These are phyloP conservation scores for Amphirosellinia nigrospora DNA, from an alignment of 495 filamentous ascomycete species.

Conservation along the genomic window DNA sequence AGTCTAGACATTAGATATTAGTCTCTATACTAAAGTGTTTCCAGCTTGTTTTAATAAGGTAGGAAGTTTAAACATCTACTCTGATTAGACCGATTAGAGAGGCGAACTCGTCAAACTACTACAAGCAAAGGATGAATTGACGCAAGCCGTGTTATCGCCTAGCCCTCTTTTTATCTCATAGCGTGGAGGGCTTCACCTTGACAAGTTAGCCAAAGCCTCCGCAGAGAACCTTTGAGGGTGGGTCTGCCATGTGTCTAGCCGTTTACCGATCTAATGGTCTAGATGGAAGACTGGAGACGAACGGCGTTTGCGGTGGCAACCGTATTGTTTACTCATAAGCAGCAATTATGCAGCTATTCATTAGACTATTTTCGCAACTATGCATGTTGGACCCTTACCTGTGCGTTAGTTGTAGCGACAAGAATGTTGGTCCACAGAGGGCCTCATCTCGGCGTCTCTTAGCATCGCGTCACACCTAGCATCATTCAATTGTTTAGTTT, in stretches of 20 bases:
- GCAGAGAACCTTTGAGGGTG: neutral
- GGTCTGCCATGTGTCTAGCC: neutral
- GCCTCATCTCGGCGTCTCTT: neutral
- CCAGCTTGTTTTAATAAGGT: neutral
- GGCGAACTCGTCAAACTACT: neutral
- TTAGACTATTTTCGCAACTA: neutral
- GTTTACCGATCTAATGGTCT: neutral
- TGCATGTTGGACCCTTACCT: neutral
- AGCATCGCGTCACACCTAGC: neutral
- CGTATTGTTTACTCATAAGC: neutral
- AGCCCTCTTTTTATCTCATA: neutral
- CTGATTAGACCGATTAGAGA: neutral
- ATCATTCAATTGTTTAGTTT: neutral
- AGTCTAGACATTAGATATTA: neutral
- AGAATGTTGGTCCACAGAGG: neutral
- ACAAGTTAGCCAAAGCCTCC: neutral
- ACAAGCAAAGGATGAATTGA: neutral
- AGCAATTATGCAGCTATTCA: neutral
- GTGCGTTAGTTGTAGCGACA: neutral
- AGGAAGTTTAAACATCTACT: no score
- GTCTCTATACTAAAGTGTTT: neutral
- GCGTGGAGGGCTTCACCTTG: neutral
- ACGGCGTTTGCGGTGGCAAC: neutral
- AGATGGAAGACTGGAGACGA: neutral
- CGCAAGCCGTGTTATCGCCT: neutral